phyloP scores from a whole-genome alignment of 768 basidiomycete genomes.

The Chalciporus pseudorubinellus region DNA sequence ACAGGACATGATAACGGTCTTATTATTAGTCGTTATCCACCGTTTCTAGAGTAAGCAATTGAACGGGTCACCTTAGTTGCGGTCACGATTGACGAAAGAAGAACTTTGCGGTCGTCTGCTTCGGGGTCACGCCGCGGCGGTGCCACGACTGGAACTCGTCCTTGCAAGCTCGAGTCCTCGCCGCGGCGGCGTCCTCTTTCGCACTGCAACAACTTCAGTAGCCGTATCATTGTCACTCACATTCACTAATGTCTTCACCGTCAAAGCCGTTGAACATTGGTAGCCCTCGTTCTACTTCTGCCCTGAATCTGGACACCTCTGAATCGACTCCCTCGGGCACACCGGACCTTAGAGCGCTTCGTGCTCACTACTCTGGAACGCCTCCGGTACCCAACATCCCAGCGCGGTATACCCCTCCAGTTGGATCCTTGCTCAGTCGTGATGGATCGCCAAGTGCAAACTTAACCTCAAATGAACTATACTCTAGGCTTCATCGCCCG shows the following conservation, averaged over 20 bases:
- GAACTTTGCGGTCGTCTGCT: no score
- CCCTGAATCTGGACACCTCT: slow-evolving; percentile 11
- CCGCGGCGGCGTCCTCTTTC: background rate
- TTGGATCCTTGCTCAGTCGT: slow-evolving; percentile 12
- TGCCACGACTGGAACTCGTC: no score
- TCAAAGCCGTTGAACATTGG: slow-evolving; percentile 55
- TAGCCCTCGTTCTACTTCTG: slow-evolving; percentile 23
- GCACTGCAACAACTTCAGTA: background rate
- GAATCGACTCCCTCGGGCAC: slow-evolving; percentile 50
- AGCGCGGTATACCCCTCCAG: slow-evolving; percentile 52
- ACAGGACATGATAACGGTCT: no score
- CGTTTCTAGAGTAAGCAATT: no score
- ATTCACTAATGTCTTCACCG: slow-evolving; percentile 46
- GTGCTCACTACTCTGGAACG: slow-evolving; percentile 63
- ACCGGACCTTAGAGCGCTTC: slow-evolving; percentile 61
- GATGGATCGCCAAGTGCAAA: slow-evolving; percentile 9
- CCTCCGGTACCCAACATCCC: slow-evolving; percentile 52
- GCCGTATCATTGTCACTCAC: background rate
- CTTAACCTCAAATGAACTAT: slow-evolving; percentile 10
- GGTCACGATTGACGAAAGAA: no score
- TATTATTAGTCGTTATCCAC: no score
- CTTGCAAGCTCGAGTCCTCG: no score
- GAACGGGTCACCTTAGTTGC: no score
- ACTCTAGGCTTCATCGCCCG: slow-evolving; percentile 16
- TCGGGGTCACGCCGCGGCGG: no score